Conservation (phyloP, 257 asterid genomes). For the Marsdenia floribunda region DNA sequence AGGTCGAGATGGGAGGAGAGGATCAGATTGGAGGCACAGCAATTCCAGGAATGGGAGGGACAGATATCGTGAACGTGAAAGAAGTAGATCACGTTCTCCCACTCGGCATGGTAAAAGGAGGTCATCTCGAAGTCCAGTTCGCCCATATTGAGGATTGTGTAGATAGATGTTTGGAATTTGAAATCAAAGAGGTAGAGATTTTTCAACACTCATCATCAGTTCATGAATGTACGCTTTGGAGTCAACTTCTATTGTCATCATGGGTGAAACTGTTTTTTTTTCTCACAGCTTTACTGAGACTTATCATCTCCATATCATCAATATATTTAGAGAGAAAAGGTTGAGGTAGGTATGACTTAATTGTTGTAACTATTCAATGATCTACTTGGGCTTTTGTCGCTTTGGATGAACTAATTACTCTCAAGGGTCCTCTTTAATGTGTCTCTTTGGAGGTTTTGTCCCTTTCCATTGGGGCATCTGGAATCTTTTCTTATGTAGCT, state of each 20-base stretch:
- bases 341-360: slow-evolving; percentile 65
- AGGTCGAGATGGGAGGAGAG: slow-evolving; percentile 49
- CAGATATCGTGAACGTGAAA: slow-evolving; percentile 54
- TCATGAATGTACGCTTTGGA: slow-evolving; percentile 56
- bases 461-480: slow-evolving; percentile 23
- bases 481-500: slow-evolving; percentile 15
- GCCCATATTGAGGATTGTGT: slow-evolving; percentile 46
- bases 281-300: slow-evolving; percentile 90
- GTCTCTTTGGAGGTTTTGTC: slow-evolving; percentile 17
- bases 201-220: slow-evolving; percentile 34
- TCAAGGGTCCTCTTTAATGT: slow-evolving; percentile 10
- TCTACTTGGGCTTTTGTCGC: slow-evolving; percentile 14
- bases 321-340: slow-evolving; percentile 60
- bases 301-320: slow-evolving; percentile 67
- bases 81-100: slow-evolving; percentile 90
- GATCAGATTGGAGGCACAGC: slow-evolving; percentile 52
- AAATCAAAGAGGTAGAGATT: slow-evolving; percentile 80
- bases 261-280: slow-evolving; percentile 70
- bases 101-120: slow-evolving; percentile 53
- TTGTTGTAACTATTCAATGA: slow-evolving; percentile 26
- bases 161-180: slow-evolving; percentile 46
- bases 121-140: slow-evolving; percentile 68
- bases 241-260: slow-evolving; percentile 42
- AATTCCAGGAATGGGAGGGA: slow-evolving; percentile 68
- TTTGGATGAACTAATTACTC: slow-evolving; percentile 17